These are phyloP conservation scores for Leucocoprinus sp. DNA, from an alignment of 768 basidiomycete species.

Conservation along the genomic window DNA sequence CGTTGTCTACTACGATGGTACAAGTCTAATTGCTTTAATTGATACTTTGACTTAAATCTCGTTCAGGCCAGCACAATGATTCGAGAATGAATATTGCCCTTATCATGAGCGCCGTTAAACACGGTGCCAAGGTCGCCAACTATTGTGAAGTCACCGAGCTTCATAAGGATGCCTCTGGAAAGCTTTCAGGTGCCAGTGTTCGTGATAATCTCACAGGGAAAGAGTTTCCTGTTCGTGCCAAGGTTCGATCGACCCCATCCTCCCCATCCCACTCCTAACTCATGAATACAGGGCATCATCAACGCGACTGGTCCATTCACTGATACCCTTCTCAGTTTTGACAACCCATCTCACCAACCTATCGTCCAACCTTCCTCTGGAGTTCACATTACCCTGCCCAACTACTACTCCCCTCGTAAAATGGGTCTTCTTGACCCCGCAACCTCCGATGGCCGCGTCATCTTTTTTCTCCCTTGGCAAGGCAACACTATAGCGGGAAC, in stretches of 20 bases:
- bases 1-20: conserved; percentile 95
- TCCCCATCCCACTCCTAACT: neutral
- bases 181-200: conserved; percentile 67
- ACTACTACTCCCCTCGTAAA: conserved; percentile 89
- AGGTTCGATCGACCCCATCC: conserved; percentile 35
- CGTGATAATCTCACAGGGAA: conserved; percentile 79
- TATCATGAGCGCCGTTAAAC: conserved; percentile 88
- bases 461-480: conserved; percentile 99
- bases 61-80: conserved; percentile 91
- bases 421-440: conserved; percentile 96
- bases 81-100: conserved; percentile 97
- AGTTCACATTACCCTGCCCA: conserved; percentile 92
- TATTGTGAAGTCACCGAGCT: conserved; percentile 80
- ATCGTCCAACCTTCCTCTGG: conserved; percentile 93
- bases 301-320: conserved; percentile 97
- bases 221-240: conserved; percentile 75
- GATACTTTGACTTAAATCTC: neutral
- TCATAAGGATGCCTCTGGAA: conserved; percentile 57
- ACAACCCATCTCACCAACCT: conserved; percentile 65
- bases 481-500: conserved; percentile 97
- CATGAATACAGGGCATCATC: conserved; percentile 60
- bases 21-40: conserved; percentile 13
- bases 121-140: conserved; percentile 83
- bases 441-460: conserved; percentile 93
- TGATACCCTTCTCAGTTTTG: conserved; percentile 77